Base-by-base conservation (phyloP, 2,329 filamentous ascomycete species). In the Microsporum audouinii region DNA sequence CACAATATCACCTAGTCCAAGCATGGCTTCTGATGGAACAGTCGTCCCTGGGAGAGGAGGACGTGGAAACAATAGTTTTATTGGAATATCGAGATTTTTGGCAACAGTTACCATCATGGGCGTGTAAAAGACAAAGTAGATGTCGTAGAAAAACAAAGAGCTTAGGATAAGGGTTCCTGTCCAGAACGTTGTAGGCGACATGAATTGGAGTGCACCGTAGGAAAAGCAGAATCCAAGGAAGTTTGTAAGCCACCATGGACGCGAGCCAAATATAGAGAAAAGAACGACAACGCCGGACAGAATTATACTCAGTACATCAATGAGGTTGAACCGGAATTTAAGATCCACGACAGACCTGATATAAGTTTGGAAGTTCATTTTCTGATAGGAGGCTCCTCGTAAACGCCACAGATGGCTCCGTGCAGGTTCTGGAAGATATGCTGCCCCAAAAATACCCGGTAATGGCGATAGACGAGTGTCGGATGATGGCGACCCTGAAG, bases 1-100 rank as follows among this genome's bases (percentile, higher is more conserved):
- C 1, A 96, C 88, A 62, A 99, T 88, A 70, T 99, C 92, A n/a
- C 92, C 92, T 0, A 97, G 80, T 0, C 92, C 92, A 5, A 99
- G 84, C 82, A 97, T 95, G 59, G 89, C 82, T 66, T 81, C 69
- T 3, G 71, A 70, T 57, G 71, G 71, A 5, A 76, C 70, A 10
- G 76, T 75, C n/a, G 77, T 73, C 5, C 72, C 72, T n/a, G 78
- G 72, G 38, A 74, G 70, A 2, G 78, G 72, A 5, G 86, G 85
- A n/a, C 82, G 81, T 1, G 88, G 86, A 64, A 96, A 95, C 3
- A 94, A 81, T 5, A 99, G 82, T 72, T 96, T 97, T 72, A 96
- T 94, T 0, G 92, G 94, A 0, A 92, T 88, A 66, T 99, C 92
- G 31, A 99, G 79, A 45, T 87, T 88, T 5, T 87, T 95, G 10